Base-by-base conservation (phyloP, 371 early-diverging fungal genomes). In the Mortierella sp. region DNA sequence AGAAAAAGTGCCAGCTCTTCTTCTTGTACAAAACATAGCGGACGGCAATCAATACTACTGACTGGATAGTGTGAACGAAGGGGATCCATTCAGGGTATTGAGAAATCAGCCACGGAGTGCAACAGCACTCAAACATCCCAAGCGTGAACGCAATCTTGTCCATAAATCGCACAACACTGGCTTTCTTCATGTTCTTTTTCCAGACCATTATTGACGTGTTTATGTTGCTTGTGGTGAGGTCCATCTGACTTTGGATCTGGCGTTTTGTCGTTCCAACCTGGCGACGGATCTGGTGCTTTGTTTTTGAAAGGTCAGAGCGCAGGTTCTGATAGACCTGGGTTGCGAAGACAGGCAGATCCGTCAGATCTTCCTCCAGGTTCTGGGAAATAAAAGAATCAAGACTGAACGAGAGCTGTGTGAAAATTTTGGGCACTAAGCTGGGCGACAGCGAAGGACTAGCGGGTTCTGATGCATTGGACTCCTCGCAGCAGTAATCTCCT, bases 101-200 rank as follows among this genome's bases (percentile, higher is more conserved):
- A 14, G 89, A 73, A 8, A 89, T 83, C 16, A 92, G 58, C 24
- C 90, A 88, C 0, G 91, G 91, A 18, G 92, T 88, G 9, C 90
- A 75, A 80, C 93, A 93, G 43, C 92, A 86, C 70, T 92, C 91
- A 22, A 91, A 89, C 54, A 92, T 92, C 8, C 94, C 94, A 11
- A 92, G 84, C 12, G 92, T 90, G 83, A 94, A 94, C 8, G 93
- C 86, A 8, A 92, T 60, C 75, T 94, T 94, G 80, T 94, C 93
- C 58, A 90, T 85, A 32, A 89, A 73, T 40, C 86, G 86, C 11
- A 89, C 88, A 6, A 90, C 88, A 35, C 88, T 87, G 43, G 88
- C 88, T 37, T 81, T 81, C 58, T 81, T 69, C 83, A 81, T 76
- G 35, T 73, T 72, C 62, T 67, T 65, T 40, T 69, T 60, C 73